Percentiles rank a stretch among this genome's conserved stretches.
phyloP scores from a whole-genome alignment of 768 basidiomycete genomes.

The Pseudohyphozyma bogoriensis region DNA sequence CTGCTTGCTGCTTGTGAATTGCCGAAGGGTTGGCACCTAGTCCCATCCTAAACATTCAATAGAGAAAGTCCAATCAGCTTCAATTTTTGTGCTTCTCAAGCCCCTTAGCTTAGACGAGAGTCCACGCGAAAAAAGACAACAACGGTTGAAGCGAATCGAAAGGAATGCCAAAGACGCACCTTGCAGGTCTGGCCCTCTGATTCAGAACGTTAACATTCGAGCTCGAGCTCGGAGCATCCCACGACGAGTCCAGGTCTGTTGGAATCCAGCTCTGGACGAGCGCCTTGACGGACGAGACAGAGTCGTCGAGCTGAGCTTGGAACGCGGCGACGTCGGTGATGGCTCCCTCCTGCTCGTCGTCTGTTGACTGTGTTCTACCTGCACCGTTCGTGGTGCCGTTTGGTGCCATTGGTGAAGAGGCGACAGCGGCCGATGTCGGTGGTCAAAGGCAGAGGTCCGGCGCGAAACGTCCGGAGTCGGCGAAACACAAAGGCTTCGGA shows the following conservation, averaged over 20 bases:
- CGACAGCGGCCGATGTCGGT: no score
- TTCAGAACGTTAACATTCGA: background rate
- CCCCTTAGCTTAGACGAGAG: background rate
- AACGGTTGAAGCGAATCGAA: background rate
- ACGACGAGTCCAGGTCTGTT: background rate
- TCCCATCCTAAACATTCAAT: constrained; percentile 5
- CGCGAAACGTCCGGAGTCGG: no score
- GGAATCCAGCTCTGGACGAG: constrained; percentile 23
- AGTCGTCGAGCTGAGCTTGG: constrained; percentile 17
- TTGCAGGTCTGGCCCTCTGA: constrained; percentile 1
- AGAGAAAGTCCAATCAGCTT: background rate
- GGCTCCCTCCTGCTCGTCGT: background rate
- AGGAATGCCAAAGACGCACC: background rate
- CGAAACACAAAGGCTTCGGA: no score
- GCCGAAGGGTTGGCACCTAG: constrained; percentile 15
- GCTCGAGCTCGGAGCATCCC: background rate
- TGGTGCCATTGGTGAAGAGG: no score
- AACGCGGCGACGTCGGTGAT: constrained; percentile 3
- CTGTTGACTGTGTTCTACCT: no score
- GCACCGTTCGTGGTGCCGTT: no score
- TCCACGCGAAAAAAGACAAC: background rate
- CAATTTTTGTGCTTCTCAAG: background rate
- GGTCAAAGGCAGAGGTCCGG: no score
- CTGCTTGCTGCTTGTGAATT: constrained; percentile 10
- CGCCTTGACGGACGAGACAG: background rate